Evolutionary conservation across 192 early-diverging fungal genomes (phyloP).

Genomic region (Powellomyces hirtus): DNA sequence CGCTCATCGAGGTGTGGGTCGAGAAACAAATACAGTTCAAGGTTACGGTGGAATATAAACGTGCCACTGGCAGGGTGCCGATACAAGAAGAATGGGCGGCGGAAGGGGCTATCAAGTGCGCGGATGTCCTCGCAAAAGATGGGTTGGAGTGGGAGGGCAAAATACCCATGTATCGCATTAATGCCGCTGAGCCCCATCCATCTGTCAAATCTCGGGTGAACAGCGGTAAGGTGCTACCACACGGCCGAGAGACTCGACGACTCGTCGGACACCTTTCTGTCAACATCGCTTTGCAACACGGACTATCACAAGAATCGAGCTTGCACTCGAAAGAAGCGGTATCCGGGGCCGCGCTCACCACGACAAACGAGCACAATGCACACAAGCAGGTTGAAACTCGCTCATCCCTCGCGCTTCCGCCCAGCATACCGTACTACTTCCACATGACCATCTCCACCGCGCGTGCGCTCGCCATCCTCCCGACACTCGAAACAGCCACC

Average conservation of each 20-base stretch:
- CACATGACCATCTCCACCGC: constrained; percentile 33
- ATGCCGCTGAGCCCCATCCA: neutral
- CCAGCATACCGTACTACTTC: constrained; percentile 29
- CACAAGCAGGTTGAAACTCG: neutral
- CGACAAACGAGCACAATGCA: neutral
- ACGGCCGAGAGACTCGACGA: too few species aligned
- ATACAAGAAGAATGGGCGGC: constrained; percentile 15
- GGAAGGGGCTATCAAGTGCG: constrained; percentile 21
- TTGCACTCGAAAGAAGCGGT: neutral
- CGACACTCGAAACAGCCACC: neutral
- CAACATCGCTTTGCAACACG: neutral
- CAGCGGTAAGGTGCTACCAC: too few species aligned
- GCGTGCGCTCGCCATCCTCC: constrained; percentile 32
- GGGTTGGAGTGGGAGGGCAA: constrained; percentile 23
- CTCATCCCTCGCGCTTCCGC: neutral
- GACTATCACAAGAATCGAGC: neutral
- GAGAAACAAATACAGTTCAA: constrained; percentile 12
- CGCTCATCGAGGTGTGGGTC: constrained; percentile 24
- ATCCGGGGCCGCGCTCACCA: neutral
- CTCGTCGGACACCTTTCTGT: neutral
- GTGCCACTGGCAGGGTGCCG: neutral
- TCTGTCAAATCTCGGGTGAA: neutral
- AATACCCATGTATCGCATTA: constrained; percentile 25
- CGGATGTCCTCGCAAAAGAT: constrained; percentile 9
- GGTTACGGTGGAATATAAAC: constrained; percentile 16